Conservation (phyloP, 2,329 filamentous ascomycete species). For the Colletotrichum godetiae region DNA sequence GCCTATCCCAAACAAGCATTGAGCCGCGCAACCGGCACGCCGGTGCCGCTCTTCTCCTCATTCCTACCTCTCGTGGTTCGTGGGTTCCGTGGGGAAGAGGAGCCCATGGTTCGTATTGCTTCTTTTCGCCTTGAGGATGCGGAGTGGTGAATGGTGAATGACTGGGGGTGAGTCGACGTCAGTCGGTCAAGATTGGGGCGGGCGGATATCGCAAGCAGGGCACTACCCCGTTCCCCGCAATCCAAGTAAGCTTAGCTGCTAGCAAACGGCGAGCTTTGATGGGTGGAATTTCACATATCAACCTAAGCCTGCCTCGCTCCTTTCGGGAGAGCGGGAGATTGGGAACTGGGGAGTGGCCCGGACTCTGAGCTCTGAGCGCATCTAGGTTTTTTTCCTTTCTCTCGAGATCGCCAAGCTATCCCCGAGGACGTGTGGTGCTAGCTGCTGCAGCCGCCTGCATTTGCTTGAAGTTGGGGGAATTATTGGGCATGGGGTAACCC, state of each 20-base stretch:
- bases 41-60: slow-evolving; percentile 16
- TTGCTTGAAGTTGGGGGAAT: not conserved
- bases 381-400: not conserved
- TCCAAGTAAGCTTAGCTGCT: not conserved
- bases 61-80: slow-evolving; percentile 4
- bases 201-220: slow-evolving; percentile 12
- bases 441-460: not conserved
- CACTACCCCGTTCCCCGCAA: slow-evolving; percentile 11
- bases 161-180: not conserved
- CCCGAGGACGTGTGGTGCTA: not conserved
- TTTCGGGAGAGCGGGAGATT: slow-evolving; percentile 23
- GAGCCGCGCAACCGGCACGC: slow-evolving; percentile 4
- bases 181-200: not conserved
- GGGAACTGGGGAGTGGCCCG: not conserved
- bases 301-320: not conserved
- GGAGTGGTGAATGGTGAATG: not conserved
- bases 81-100: not conserved
- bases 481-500: not conserved
- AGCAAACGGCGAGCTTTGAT: slow-evolving; percentile 13
- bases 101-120: not conserved
- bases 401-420: slow-evolving; percentile 9
- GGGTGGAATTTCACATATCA: slow-evolving; percentile 16
- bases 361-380: not conserved
- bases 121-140: not conserved
- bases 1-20: slow-evolving; percentile 7